Evolutionary conservation across 768 basidiomycete species (phyloP).

Genomic region (Termitomyces sp.): DNA sequence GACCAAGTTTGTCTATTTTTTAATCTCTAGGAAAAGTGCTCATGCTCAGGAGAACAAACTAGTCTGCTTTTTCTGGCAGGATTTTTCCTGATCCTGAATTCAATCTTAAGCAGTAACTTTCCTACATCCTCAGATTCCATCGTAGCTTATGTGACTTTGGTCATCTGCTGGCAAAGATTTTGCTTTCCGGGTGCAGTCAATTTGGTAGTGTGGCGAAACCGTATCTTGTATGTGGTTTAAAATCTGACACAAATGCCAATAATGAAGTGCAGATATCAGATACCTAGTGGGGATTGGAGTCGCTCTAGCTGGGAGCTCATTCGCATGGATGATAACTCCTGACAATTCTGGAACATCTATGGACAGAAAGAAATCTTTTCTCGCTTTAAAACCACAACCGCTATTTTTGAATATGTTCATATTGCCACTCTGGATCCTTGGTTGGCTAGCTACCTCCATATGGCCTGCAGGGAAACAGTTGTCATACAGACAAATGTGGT

Average conservation of each 20-base stretch:
- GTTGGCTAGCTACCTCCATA: conserved; percentile 6
- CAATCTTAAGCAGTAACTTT: not conserved
- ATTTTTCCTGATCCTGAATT: not conserved
- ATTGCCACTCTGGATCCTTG: conserved; percentile 4
- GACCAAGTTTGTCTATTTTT: not conserved
- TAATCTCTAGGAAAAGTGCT: not conserved
- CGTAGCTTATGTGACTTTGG: not conserved
- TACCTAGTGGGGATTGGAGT: not conserved
- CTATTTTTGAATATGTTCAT: not conserved
- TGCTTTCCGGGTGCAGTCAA: not conserved
- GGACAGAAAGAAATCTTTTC: not conserved
- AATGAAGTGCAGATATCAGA: not conserved
- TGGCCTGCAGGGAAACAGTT: not conserved
- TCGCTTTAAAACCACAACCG: not conserved
- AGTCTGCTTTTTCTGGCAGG: not conserved
- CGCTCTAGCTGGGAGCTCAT: not conserved
- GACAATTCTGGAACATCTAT: not conserved
- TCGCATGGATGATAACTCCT: not conserved
- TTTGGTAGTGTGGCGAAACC: not conserved
- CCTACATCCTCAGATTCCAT: not conserved
- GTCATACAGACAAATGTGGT: not conserved
- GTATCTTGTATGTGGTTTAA: not conserved
- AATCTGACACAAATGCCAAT: not conserved
- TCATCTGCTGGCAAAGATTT: not conserved
- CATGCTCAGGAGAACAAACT: not conserved